Evolutionary conservation across 352 stramenopile genomes (phyloP).

Genomic region (Phytophthora brassicae): DNA sequence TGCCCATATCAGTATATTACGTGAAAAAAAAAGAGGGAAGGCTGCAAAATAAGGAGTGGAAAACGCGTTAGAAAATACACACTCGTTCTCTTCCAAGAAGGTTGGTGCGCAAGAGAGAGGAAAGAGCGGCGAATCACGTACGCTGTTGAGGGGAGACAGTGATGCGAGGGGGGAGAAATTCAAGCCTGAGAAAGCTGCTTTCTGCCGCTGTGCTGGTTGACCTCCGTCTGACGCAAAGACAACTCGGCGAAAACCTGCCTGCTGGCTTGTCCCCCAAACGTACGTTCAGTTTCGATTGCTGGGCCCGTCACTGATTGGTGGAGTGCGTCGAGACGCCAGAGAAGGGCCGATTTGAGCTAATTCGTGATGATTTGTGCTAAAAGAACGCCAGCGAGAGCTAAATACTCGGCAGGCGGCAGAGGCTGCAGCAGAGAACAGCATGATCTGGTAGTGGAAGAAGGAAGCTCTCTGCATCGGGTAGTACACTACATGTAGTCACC

Average conservation of each 20-base stretch:
- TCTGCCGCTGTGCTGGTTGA: conserved; percentile 26
- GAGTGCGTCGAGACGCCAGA: conserved; percentile 17
- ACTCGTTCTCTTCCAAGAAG: not conserved
- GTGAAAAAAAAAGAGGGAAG: not conserved
- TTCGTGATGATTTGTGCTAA: conserved; percentile 29
- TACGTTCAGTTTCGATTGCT: conserved; percentile 41
- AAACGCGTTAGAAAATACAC: not conserved
- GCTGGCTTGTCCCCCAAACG: conserved; percentile 13
- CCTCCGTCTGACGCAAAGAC: conserved; percentile 29
- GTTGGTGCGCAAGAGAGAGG: not conserved
- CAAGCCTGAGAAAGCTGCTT: conserved; percentile 19
- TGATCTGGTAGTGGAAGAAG: too few species aligned
- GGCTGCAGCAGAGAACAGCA: not conserved
- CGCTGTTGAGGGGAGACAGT: not conserved
- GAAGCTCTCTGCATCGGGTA: too few species aligned
- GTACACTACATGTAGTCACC: not conserved
- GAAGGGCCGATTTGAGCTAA: conserved; percentile 11
- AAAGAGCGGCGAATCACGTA: not conserved
- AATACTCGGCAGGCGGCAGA: conserved; percentile 15
- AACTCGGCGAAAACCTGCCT: conserved; percentile 34
- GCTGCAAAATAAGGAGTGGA: too few species aligned
- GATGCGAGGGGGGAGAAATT: not conserved
- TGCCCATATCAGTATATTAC: conserved; percentile 42
- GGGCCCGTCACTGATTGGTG: conserved; percentile 24
- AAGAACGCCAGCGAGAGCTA: conserved; percentile 7